Evolutionary conservation across 2,329 filamentous ascomycete genomes (phyloP), one percentile per base, ranked within the genome.

Genomic region (Bipolaris sorokiniana): DNA sequence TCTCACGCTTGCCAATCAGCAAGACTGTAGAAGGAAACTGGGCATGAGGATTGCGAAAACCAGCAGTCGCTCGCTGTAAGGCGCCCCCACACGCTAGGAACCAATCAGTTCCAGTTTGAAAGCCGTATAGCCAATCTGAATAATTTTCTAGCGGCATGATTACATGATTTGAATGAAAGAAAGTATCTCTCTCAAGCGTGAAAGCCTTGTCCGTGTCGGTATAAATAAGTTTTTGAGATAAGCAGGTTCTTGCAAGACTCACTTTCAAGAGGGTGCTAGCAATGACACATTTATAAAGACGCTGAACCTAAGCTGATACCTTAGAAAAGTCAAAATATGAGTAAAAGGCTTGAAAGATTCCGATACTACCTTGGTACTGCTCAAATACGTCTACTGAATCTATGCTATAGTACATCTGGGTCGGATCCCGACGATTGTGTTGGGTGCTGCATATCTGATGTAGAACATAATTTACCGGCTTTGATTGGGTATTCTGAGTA

Each of bases 1-100:
- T 55, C 3, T 49, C 11, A 16, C 48, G n/a, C 18, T 31, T 58
- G 26, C 59, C 11, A 36, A 58, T 44, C 20, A 59, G 33, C 13
- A 64, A 45, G 23, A 62, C n/a, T 31, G 51, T 60, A 15, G 47
- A 64, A n/a, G 44, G 47, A 9, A 48, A 54, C n/a, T 64, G 31
- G 20, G 31, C n/a, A 23, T 54, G n/a, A 11, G 34, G 42, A 16
- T 58, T 36, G 16, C n/a, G n/a, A 49, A 64, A 22, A 26, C 31
- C 34, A 34, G 48, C 18, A 36, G 41, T 46, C 13, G 48, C 34
- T 7, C 48, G 28, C 9, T 59, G 3, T 2, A 64, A 15, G 5
- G 47, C 22, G 11, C 22, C 10, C 9, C 54, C 23, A 59, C 4
- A 46, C 23, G 37, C 34, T 13, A 64, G 40, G 54, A 59, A 61